These are phyloP conservation scores for Hyphochytrium catenoides DNA, from an alignment of 352 stramenopile genomes.

Conservation along the genomic window DNA sequence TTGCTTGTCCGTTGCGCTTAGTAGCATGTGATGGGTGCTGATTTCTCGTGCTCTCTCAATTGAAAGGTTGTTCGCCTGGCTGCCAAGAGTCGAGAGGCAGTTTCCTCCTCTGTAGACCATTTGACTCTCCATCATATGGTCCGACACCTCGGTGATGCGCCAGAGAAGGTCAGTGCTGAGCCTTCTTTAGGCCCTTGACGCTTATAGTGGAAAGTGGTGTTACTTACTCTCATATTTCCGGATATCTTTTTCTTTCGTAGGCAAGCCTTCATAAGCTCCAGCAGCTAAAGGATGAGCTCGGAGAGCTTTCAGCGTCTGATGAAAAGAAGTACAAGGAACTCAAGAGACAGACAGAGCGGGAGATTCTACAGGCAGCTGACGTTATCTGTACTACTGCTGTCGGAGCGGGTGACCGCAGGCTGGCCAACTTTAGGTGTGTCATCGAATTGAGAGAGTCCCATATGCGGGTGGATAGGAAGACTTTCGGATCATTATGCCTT, in stretches of 20 bases:
- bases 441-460: no score
- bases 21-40: no score
- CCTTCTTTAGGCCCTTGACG: no score
- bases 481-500: no score
- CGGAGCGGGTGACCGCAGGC: conserved; percentile 83
- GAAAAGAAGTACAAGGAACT: conserved; percentile 85
- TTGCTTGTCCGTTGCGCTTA: no score
- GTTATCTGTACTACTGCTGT: conserved; percentile 99
- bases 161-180: conserved; percentile 70
- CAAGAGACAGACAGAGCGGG: conserved; percentile 71
- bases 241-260: no score
- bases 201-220: no score
- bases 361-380: conserved; percentile 91
- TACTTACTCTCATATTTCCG: no score
- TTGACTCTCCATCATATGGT: conserved; percentile 94
- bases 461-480: no score
- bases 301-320: conserved; percentile 71
- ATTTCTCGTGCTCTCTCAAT: no score
- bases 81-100: conserved; percentile 87
- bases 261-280: conserved; percentile 71
- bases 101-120: conserved; percentile 85
- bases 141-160: conserved; percentile 47
- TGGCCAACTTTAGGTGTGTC: conserved; percentile 95
- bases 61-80: conserved; percentile 95
- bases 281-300: conserved; percentile 87